Base-by-base conservation (phyloP, 1,284 basidiomycete species). In the Puccinia triticina region DNA sequence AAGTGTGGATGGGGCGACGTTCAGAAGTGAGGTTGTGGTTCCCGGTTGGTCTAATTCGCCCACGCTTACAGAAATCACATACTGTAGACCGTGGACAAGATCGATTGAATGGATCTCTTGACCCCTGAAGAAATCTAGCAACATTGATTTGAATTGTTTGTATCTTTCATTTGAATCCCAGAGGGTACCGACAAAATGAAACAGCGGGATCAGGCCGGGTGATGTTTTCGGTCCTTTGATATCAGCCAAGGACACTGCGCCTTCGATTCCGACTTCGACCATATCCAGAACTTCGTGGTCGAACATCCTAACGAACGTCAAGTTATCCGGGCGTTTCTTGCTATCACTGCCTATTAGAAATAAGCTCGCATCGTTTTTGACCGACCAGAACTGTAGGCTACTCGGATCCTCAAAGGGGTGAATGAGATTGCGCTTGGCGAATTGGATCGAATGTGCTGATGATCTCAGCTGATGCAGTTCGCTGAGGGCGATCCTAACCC, bases 341-440 rank as follows among this genome's bases (percentile, higher is more conserved):
- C 92, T 94, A 86, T 93, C 94, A 86, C 96, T 93, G 0, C 94
- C 96, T 61, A 98, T 89, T 18, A 97, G 88, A 86, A 98, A 97
- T 85, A 99, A 89, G 4, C 92, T 92, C 0, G 96, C 95, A 85
- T 99, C 97, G 88, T 99, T 99, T 89, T 99, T 99, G 53, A 89
- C 86, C 0, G 92, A 89, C 93, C 95, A 99, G 88, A 99, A 99
- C 85, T 94, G 94, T 82, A 99, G 89, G 1, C 94, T 93, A 21
- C 90, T 86, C 23, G 84, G 72, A 83, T 94, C 91, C 85, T 98
- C 96, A 86, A 99, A 98, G 1, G 97, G 97, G 74, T 93, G 92
- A 23, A 98, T 91, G 57, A 89, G 88, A 87, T 98, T 98, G 89
- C 98, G 98, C 88, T 97, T 98, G 82, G 92, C 93, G 88, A 99